Percentiles rank a stretch among this genome's conserved stretches.
phyloP scores from a whole-genome alignment of 208 protist species.

The Trypanosomatidae sp. region DNA sequence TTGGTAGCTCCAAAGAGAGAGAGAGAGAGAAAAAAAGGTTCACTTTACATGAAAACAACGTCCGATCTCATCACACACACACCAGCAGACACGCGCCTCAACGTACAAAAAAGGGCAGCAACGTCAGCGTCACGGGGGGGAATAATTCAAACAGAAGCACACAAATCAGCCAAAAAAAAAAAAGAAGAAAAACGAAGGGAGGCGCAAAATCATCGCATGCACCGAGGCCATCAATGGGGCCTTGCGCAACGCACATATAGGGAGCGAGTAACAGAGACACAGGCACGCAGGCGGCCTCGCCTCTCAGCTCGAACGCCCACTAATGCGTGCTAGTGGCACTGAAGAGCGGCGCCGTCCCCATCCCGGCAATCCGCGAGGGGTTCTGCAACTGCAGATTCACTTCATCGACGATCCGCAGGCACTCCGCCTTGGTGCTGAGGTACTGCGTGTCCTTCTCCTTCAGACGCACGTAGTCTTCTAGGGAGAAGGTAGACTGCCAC shows the following conservation, averaged over 20 bases:
- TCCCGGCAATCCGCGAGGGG: slow-evolving; percentile 33
- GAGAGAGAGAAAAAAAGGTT: no score
- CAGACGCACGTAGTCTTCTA: slow-evolving; percentile 90
- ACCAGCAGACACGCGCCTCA: not conserved
- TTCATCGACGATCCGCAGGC: slow-evolving; percentile 82
- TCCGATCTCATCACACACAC: not conserved
- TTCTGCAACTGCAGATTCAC: slow-evolving; percentile 81
- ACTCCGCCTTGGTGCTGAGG: slow-evolving; percentile 77
- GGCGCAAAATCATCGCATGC: not conserved
- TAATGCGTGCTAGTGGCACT: slow-evolving; percentile 1
- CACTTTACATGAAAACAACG: slow-evolving; percentile 1
- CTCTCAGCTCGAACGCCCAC: not conserved
- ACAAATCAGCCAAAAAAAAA: not conserved
- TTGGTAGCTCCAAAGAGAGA: not conserved
- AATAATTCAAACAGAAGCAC: no score
- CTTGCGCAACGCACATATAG: not conserved
- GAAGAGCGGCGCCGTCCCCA: slow-evolving; percentile 22
- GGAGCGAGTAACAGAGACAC: not conserved
- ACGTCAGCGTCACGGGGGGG: not conserved
- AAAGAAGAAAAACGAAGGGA: not conserved
- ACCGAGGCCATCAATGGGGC: not conserved
- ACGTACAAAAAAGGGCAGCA: no score
- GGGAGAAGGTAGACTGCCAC: slow-evolving; percentile 84
- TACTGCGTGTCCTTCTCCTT: slow-evolving; percentile 92
- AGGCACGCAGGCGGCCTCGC: not conserved